phyloP scores from a whole-genome alignment of 2,329 filamentous ascomycete genomes.

The Aspergillus carbonarius region DNA sequence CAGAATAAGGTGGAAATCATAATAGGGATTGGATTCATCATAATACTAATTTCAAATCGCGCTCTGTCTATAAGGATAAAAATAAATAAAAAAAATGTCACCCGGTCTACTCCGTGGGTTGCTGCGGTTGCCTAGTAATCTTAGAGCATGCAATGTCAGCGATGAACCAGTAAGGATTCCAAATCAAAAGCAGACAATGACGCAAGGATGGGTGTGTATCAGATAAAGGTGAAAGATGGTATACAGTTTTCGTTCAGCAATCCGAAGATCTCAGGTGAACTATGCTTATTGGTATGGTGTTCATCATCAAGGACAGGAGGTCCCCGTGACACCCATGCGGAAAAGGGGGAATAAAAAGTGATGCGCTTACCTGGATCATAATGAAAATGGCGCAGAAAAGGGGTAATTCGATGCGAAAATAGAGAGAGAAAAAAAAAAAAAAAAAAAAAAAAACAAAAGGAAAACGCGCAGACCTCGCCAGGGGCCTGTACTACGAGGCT shows the following conservation, averaged over 20 bases:
- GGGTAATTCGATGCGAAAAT: neutral
- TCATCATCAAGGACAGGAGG: conserved; percentile 34
- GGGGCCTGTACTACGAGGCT: neutral
- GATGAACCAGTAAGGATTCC: neutral
- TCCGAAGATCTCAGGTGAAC: conserved; percentile 45
- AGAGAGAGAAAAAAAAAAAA: too few relatives aligned
- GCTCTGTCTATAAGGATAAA: neutral
- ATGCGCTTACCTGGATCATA: conserved; percentile 20
- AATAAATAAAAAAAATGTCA: conserved; percentile 1
- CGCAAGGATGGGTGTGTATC: conserved; percentile 21
- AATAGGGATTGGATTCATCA: neutral
- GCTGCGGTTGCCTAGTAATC: neutral
- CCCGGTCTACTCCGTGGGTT: neutral
- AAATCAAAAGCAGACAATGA: conserved; percentile 6
- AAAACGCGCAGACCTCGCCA: neutral
- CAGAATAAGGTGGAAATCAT: neutral
- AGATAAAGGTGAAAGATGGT: conserved; percentile 41
- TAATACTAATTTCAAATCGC: neutral
- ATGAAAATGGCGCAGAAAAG: conserved; percentile 4
- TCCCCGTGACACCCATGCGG: conserved; percentile 5
- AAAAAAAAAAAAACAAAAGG: too few relatives aligned
- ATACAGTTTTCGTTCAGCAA: conserved; percentile 42
- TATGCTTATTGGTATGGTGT: conserved; percentile 41
- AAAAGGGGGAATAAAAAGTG: conserved; percentile 3
- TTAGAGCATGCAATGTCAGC: conserved; percentile 4